These are phyloP conservation scores for Hypsizygus marmoreus DNA, from an alignment of 768 basidiomycete genomes.

Conservation along the genomic window DNA sequence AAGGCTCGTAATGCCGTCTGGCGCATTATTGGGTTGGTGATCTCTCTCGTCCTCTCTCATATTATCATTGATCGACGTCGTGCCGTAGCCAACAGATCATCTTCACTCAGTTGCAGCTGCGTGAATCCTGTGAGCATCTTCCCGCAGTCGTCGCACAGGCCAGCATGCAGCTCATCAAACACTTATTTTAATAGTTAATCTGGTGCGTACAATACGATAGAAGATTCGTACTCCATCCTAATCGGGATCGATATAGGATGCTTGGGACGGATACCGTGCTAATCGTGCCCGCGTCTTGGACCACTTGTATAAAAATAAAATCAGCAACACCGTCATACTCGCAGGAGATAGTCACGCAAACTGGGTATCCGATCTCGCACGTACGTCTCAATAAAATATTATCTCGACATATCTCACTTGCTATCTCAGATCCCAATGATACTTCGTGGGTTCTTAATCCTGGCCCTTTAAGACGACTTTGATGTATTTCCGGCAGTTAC, in stretches of 20 bases:
- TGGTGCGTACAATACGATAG: conserved; percentile 21
- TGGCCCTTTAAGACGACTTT: background rate
- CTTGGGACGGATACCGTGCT: conserved; percentile 62
- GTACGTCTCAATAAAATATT: conserved; percentile 40
- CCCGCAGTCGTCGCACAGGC: too few relatives aligned
- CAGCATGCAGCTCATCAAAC: too few relatives aligned
- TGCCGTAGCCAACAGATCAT: conserved; percentile 53
- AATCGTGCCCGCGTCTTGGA: conserved; percentile 54
- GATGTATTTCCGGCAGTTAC: conserved; percentile 34
- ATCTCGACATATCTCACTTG: background rate
- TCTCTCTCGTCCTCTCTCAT: too few relatives aligned
- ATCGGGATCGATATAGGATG: too few relatives aligned
- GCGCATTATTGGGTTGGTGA: conserved; percentile 58
- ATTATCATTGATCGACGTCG: background rate
- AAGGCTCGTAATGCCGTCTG: conserved; percentile 50
- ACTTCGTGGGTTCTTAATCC: conserved; percentile 37
- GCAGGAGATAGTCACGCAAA: conserved; percentile 66
- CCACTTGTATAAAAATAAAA: conserved; percentile 50
- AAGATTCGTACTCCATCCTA: too few relatives aligned
- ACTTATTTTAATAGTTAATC: too few relatives aligned
- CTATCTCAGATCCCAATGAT: conserved; percentile 45
- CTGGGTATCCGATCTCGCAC: conserved; percentile 60
- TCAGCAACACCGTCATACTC: conserved; percentile 57
- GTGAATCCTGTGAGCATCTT: conserved; percentile 33
- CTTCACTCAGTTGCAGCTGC: conserved; percentile 48